phyloP scores from a whole-genome alignment of 306 rosid genomes.

The Prunus mume region DNA sequence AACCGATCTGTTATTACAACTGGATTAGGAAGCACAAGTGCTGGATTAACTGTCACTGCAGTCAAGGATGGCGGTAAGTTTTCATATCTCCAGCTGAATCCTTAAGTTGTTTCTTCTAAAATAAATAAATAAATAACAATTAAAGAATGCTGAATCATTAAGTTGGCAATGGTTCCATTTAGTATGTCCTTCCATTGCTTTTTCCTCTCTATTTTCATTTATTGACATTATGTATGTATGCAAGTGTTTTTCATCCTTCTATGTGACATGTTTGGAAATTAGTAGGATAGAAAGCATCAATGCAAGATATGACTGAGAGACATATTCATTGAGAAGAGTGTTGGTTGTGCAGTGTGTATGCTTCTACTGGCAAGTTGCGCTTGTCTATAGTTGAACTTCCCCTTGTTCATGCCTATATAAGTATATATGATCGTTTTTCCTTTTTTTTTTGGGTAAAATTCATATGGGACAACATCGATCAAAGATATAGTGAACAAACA shows the following conservation, averaged over 20 bases:
- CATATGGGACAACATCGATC: no score
- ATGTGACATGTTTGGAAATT: not conserved
- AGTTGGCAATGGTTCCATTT: no score
- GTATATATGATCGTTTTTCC: no score
- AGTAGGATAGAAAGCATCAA: not conserved
- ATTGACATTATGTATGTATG: constrained; percentile 5
- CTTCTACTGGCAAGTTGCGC: not conserved
- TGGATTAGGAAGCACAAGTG: constrained; percentile 97
- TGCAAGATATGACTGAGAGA: not conserved
- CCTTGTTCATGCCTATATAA: not conserved
- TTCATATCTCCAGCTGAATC: not conserved
- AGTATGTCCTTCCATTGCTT: constrained; percentile 10
- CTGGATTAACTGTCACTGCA: constrained; percentile 94
- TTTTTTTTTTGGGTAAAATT: no score
- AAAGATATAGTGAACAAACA: no score
- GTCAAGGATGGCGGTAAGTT: constrained; percentile 89
- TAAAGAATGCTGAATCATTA: no score
- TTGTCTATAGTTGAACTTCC: not conserved
- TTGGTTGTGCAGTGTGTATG: not conserved
- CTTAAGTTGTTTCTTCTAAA: not conserved
- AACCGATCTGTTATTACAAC: constrained; percentile 94
- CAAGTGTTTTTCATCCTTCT: constrained; percentile 16
- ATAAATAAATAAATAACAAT: no score
- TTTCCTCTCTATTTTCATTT: constrained; percentile 1
- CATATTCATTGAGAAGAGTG: not conserved